A percentile compares a stretch with the other conserved stretches of the same genome.
Evolutionary conservation across 495 filamentous ascomycete genomes (phyloP).

Genomic region (Amphirosellinia nigrospora): DNA sequence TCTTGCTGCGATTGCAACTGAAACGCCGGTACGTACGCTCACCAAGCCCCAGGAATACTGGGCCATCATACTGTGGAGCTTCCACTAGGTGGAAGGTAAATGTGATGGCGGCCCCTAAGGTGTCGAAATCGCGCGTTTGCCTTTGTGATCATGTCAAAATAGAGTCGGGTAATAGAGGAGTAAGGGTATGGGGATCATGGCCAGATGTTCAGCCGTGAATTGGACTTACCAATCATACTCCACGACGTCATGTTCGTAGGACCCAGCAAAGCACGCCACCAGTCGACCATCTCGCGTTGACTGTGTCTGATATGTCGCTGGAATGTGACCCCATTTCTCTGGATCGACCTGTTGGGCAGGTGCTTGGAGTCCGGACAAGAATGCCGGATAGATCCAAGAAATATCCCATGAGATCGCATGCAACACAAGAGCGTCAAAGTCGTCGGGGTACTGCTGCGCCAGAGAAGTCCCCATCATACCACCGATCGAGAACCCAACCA

Average conservation of each 20-base stretch:
- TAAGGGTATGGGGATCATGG: not conserved
- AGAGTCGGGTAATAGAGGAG: too few species aligned
- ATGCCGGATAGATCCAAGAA: slow-evolving; percentile 29
- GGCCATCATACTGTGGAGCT: slow-evolving; percentile 28
- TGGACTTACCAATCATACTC: slow-evolving; percentile 29
- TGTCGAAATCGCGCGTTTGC: slow-evolving; percentile 29
- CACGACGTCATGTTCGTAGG: slow-evolving; percentile 25
- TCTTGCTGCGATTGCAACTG: too few species aligned
- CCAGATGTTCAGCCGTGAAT: not conserved
- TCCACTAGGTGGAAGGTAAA: slow-evolving; percentile 29
- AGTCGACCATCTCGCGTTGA: slow-evolving; percentile 28
- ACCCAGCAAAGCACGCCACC: slow-evolving; percentile 31
- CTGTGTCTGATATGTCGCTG: slow-evolving; percentile 26
- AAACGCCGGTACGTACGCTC: slow-evolving; percentile 23
- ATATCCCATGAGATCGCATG: slow-evolving; percentile 28
- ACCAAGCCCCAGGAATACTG: slow-evolving; percentile 32
- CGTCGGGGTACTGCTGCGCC: slow-evolving; percentile 31
- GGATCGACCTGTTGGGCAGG: slow-evolving; percentile 33
- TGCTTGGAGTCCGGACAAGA: slow-evolving; percentile 32
- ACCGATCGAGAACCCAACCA: slow-evolving; percentile 32
- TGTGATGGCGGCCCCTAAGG: slow-evolving; percentile 32
- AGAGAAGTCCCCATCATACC: slow-evolving; percentile 28
- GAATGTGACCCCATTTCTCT: slow-evolving; percentile 26
- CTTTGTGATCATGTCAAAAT: slow-evolving; percentile 1
- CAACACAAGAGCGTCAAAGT: slow-evolving; percentile 30